A percentile compares a stretch with the other conserved stretches of the same genome.
phyloP scores from a whole-genome alignment of 1,284 basidiomycete species.

The Neolentinus lepideus region DNA sequence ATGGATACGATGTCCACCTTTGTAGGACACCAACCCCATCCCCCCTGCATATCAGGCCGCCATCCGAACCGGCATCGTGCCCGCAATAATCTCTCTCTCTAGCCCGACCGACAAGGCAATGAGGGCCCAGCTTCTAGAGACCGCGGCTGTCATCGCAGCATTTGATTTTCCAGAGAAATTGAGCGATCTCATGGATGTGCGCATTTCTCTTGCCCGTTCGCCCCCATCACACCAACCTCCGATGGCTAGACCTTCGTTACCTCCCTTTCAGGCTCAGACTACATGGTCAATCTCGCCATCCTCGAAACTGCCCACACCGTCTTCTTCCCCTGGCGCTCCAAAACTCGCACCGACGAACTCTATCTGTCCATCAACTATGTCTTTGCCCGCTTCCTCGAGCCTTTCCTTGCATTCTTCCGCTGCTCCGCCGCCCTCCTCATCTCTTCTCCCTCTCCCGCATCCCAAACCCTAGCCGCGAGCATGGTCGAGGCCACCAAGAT shows the following conservation, averaged over 20 bases:
- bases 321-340: background rate
- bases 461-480: constrained; percentile 57
- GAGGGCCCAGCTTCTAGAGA: constrained; percentile 82
- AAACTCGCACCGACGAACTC: constrained; percentile 62
- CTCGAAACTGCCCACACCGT: background rate
- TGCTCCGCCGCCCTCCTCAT: constrained; percentile 47
- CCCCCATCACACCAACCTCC: constrained; percentile 3
- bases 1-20: background rate
- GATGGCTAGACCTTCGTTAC: constrained; percentile 88
- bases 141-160: constrained; percentile 81
- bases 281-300: background rate
- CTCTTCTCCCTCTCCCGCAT: too few species aligned
- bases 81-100: constrained; percentile 78
- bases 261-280: constrained; percentile 46
- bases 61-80: constrained; percentile 66
- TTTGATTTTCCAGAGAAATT: constrained; percentile 84
- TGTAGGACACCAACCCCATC: constrained; percentile 57
- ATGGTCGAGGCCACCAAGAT: constrained; percentile 81
- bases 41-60: constrained; percentile 60
- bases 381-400: constrained; percentile 74
- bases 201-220: constrained; percentile 20
- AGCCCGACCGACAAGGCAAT: constrained; percentile 57
- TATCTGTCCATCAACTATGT: constrained; percentile 94
- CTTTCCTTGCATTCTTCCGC: constrained; percentile 81
- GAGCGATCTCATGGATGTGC: constrained; percentile 80